Conservation (phyloP, 352 stramenopile species). For the Globisporangium irregulare region DNA sequence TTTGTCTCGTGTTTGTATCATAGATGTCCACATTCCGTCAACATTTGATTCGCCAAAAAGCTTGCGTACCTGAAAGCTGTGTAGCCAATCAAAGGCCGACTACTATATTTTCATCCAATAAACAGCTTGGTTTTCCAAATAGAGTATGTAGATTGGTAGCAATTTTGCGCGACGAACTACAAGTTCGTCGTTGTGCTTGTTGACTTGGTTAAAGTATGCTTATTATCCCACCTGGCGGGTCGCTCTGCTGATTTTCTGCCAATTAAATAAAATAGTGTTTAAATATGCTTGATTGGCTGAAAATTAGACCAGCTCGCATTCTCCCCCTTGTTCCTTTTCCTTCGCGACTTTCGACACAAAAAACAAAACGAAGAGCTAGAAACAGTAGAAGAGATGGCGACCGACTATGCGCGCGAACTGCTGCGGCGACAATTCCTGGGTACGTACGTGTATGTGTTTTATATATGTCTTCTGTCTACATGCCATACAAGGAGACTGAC, state of each 20-base stretch:
- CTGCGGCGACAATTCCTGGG: slow-evolving; percentile 79
- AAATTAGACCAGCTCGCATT: slow-evolving; percentile 2
- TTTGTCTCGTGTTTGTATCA: slow-evolving; percentile 14
- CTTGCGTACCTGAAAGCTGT: neutral
- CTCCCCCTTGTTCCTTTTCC: neutral
- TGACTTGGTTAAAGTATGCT: slow-evolving; percentile 10
- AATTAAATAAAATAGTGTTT: no score
- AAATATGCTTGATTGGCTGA: neutral
- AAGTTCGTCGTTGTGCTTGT: neutral
- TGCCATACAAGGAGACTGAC: neutral
- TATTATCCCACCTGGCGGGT: neutral
- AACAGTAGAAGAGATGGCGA: slow-evolving; percentile 25
- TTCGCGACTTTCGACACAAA: slow-evolving; percentile 10
- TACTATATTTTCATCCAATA: slow-evolving; percentile 5
- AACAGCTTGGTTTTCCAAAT: neutral
- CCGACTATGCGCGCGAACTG: slow-evolving; percentile 79
- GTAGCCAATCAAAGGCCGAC: neutral
- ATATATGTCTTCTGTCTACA: neutral
- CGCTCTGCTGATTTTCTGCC: neutral
- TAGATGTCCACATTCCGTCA: neutral
- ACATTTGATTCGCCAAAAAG: slow-evolving; percentile 7
- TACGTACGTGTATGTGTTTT: slow-evolving; percentile 23
- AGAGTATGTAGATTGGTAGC: neutral
- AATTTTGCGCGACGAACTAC: neutral
- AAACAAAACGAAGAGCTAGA: slow-evolving; percentile 15